These are phyloP conservation scores for Pholiota molesta DNA, from an alignment of 768 basidiomycete genomes.

Conservation along the genomic window DNA sequence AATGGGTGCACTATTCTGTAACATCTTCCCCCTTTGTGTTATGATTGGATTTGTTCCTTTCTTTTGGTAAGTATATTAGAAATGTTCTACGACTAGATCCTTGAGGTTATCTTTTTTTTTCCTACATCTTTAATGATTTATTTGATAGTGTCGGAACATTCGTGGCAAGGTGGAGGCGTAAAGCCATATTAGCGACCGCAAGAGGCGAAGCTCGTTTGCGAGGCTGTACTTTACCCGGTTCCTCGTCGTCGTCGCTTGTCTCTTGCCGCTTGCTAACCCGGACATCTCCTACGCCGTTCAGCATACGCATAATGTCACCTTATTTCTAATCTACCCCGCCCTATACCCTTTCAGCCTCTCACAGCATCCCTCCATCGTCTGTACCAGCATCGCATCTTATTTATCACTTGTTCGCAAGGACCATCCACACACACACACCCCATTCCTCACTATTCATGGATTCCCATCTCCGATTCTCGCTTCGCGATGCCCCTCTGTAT, in stretches of 20 bases:
- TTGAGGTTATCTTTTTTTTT: background rate
- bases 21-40: conserved; percentile 2
- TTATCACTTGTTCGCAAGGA: too few species aligned
- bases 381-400: background rate
- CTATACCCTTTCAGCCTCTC: background rate
- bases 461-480: background rate
- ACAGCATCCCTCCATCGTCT: background rate
- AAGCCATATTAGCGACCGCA: background rate
- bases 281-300: too few species aligned
- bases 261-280: too few species aligned
- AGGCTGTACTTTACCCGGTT: background rate
- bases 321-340: background rate
- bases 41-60: background rate
- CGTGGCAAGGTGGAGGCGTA: background rate
- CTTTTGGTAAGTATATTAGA: background rate
- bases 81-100: background rate
- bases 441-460: background rate
- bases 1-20: conserved; percentile 63
- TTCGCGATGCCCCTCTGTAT: too few species aligned
- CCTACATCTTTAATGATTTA: background rate
- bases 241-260: background rate
- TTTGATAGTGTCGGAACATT: background rate
- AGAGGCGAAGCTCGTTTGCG: background rate
- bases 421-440: background rate
- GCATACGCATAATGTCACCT: background rate